A percentile compares a stretch with the other conserved stretches of the same genome.
Conservation (phyloP, 1,139 yeast genomes). For the Candida labiduridarum region DNA sequence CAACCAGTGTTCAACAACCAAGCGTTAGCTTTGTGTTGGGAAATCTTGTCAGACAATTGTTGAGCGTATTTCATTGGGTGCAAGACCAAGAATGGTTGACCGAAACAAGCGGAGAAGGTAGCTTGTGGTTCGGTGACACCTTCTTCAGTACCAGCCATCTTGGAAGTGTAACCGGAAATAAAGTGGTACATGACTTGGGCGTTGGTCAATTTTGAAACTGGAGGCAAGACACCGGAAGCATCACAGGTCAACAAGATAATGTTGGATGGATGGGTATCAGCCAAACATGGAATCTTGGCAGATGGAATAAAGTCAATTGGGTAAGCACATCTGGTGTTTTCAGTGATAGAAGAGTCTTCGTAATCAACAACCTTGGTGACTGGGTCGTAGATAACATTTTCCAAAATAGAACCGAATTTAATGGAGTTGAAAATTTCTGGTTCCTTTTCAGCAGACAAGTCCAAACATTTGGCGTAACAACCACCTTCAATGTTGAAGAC, state of each 20-base stretch:
- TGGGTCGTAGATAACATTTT: conserved; percentile 89
- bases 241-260: conserved; percentile 94
- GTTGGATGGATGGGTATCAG: conserved; percentile 89
- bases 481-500: conserved; percentile 99
- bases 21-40: conserved; percentile 86
- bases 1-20: conserved; percentile 99
- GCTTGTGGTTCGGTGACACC: conserved; percentile 99
- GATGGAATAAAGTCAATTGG: conserved; percentile 97
- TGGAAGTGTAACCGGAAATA: conserved; percentile 97
- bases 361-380: conserved; percentile 82
- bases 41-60: conserved; percentile 93
- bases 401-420: conserved; percentile 91
- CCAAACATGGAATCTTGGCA: conserved; percentile 93
- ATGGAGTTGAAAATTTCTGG: conserved; percentile 97
- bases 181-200: conserved; percentile 99
- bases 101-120: conserved; percentile 97
- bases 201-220: conserved; percentile 90
- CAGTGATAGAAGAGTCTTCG: conserved; percentile 80
- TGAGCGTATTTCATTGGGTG: conserved; percentile 99
- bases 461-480: conserved; percentile 97
- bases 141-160: conserved; percentile 99
- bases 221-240: conserved; percentile 97
- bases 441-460: conserved; percentile 87
- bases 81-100: conserved; percentile 97
- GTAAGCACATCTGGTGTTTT: conserved; percentile 97